phyloP scores from a whole-genome alignment of 768 basidiomycete genomes.

The Galerina sulciceps region DNA sequence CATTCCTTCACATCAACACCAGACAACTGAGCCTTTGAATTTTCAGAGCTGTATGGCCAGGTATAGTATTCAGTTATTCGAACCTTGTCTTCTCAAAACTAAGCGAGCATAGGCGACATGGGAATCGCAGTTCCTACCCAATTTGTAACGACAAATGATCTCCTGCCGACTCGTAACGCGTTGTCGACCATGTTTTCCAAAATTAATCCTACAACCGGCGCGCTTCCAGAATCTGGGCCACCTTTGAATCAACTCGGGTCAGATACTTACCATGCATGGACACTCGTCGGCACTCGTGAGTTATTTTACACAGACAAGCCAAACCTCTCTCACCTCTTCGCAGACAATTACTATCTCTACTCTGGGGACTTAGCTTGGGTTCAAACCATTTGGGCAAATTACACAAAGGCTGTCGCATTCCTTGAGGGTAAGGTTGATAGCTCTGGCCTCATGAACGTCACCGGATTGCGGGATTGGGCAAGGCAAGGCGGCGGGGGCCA shows the following conservation, averaged over 20 bases:
- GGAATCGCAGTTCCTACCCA: slow-evolving; percentile 64
- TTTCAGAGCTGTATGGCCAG: slow-evolving; percentile 60
- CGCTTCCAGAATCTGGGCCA: slow-evolving; percentile 57
- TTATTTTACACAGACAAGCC: not conserved
- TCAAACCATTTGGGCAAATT: slow-evolving; percentile 54
- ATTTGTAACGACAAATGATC: slow-evolving; percentile 65
- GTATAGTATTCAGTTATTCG: slow-evolving; percentile 23
- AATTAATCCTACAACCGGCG: slow-evolving; percentile 55
- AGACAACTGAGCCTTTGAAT: not conserved
- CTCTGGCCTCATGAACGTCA: slow-evolving; percentile 57
- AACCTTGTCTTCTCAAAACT: not conserved
- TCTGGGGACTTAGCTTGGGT: slow-evolving; percentile 58
- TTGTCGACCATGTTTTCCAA: slow-evolving; percentile 61
- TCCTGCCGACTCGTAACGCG: slow-evolving; percentile 58
- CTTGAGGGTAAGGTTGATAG: slow-evolving; percentile 54
- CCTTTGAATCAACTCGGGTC: slow-evolving; percentile 49
- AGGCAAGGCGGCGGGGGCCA: slow-evolving; percentile 57
- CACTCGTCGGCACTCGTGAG: slow-evolving; percentile 58
- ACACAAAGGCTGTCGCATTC: slow-evolving; percentile 59
- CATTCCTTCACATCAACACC: not conserved
- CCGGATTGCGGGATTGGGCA: slow-evolving; percentile 63
- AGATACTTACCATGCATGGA: slow-evolving; percentile 66
- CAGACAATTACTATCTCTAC: slow-evolving; percentile 61
- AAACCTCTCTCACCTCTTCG: not conserved
- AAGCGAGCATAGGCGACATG: slow-evolving; percentile 50